A percentile compares a stretch with the other conserved stretches of the same genome.
Conservation (phyloP, 2,329 filamentous ascomycete species). For the Podosphaera fusca region DNA sequence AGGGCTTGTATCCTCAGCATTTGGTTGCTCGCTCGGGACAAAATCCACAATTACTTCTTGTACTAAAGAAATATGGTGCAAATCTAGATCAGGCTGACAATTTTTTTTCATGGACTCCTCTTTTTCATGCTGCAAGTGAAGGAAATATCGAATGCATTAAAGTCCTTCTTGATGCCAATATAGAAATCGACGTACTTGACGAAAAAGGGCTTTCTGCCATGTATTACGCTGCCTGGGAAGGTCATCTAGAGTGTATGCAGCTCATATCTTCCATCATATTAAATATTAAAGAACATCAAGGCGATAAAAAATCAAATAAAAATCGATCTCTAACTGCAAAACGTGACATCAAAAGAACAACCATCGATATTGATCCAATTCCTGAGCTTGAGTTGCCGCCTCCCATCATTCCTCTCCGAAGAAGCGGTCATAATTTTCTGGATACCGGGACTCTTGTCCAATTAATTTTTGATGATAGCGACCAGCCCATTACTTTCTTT, state of each 20-base stretch:
- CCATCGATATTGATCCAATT: slow-evolving; percentile 66
- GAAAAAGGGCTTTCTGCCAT: slow-evolving; percentile 86
- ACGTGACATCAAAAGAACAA: slow-evolving; percentile 27
- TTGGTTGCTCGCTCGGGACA: slow-evolving; percentile 77
- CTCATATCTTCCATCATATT: slow-evolving; percentile 37
- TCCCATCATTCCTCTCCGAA: slow-evolving; percentile 79
- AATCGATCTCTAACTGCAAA: slow-evolving; percentile 14
- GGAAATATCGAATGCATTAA: slow-evolving; percentile 77
- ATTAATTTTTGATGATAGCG: slow-evolving; percentile 58
- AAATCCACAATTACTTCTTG: slow-evolving; percentile 51
- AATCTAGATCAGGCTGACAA: slow-evolving; percentile 86
- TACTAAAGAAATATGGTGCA: slow-evolving; percentile 67
- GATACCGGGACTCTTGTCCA: slow-evolving; percentile 94
- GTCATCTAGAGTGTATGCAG: slow-evolving; percentile 82
- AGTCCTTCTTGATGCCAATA: slow-evolving; percentile 56
- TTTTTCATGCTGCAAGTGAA: slow-evolving; percentile 91
- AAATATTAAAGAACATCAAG: slow-evolving; percentile 1
- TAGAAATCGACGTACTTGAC: slow-evolving; percentile 57
- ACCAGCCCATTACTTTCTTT: slow-evolving; percentile 76
- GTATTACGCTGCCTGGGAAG: slow-evolving; percentile 98
- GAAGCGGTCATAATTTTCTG: slow-evolving; percentile 95
- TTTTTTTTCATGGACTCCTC: slow-evolving; percentile 87
- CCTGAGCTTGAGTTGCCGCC: slow-evolving; percentile 79
- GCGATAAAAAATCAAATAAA: slow-evolving; percentile 12
- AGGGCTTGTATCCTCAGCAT: slow-evolving; percentile 92